A percentile compares a stretch with the other conserved stretches of the same genome.
These are phyloP conservation scores for Aspergillus neotritici DNA, from an alignment of 2,329 filamentous ascomycete genomes.

Conservation along the genomic window DNA sequence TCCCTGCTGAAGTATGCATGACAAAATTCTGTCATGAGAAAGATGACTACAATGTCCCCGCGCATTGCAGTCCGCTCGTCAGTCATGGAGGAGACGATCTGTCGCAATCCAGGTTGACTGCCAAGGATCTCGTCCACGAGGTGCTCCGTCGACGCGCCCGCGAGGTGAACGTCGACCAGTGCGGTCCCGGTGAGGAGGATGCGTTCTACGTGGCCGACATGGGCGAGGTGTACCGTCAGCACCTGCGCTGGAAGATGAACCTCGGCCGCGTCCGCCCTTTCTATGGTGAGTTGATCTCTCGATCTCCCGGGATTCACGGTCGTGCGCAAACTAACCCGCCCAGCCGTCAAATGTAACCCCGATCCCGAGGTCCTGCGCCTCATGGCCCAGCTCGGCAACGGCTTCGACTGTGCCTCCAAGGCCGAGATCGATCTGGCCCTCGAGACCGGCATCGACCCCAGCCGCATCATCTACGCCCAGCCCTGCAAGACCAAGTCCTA, in stretches of 20 bases:
- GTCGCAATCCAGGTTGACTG: conserved; percentile 41
- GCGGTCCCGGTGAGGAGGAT: conserved; percentile 89
- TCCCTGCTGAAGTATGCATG: conserved; percentile 44
- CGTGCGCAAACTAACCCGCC: conserved; percentile 1
- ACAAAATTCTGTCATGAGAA: conserved; percentile 27
- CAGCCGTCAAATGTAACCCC: conserved; percentile 98
- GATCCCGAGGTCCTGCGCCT: conserved; percentile 84
- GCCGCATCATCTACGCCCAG: conserved; percentile 96
- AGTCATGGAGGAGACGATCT: conserved; percentile 44
- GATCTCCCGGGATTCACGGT: no score
- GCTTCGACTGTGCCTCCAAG: conserved; percentile 98
- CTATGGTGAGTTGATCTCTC: conserved; percentile 61
- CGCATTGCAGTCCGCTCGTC: conserved; percentile 28
- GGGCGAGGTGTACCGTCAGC: conserved; percentile 97
- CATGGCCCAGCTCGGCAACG: conserved; percentile 79
- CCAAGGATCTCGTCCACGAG: conserved; percentile 79
- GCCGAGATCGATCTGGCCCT: conserved; percentile 91
- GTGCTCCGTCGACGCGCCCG: conserved; percentile 81
- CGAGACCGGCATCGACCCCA: conserved; percentile 72
- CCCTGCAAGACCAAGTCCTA: conserved; percentile 99
- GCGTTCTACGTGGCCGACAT: conserved; percentile 98
- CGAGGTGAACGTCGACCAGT: conserved; percentile 77
- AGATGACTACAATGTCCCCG: conserved; percentile 26
- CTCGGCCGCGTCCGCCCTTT: conserved; percentile 90
- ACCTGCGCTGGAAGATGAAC: conserved; percentile 95